Percentiles rank a stretch among this genome's conserved stretches.
phyloP scores from a whole-genome alignment of 768 basidiomycete species.

The Suillus subaureus region DNA sequence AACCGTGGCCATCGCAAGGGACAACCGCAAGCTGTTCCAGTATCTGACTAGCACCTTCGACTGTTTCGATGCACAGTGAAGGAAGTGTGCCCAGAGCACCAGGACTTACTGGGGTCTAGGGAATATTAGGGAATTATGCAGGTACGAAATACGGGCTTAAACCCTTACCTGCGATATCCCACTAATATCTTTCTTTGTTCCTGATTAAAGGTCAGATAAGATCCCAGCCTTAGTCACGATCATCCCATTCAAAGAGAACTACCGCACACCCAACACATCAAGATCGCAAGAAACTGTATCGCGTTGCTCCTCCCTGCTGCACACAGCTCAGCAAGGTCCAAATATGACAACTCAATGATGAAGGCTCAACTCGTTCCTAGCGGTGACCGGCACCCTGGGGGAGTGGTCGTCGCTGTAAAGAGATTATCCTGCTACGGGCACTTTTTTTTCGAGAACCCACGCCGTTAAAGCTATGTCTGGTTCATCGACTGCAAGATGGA shows the following conservation, averaged over 20 bases:
- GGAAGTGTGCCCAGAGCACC: slow-evolving; percentile 41
- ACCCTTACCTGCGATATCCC: slow-evolving; percentile 29
- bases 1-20: slow-evolving; percentile 30
- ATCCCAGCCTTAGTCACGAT: slow-evolving; percentile 18
- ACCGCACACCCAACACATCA: slow-evolving; percentile 69
- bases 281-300: slow-evolving; percentile 42
- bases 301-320: slow-evolving; percentile 32
- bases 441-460: slow-evolving; percentile 49
- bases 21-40: slow-evolving; percentile 39
- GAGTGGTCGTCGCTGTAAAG: slow-evolving; percentile 42
- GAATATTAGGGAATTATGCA: slow-evolving; percentile 42
- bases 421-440: slow-evolving; percentile 48
- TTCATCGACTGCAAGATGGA: slow-evolving; percentile 39
- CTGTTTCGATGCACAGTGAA: slow-evolving; percentile 11
- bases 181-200: slow-evolving; percentile 53
- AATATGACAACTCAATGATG: slow-evolving; percentile 40
- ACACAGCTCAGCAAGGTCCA: slow-evolving; percentile 40
- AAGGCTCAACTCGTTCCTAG: slow-evolving; percentile 31
- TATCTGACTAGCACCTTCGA: background rate
- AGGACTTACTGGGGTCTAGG: slow-evolving; percentile 37
- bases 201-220: slow-evolving; percentile 29
- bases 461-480: slow-evolving; percentile 39
- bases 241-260: slow-evolving; percentile 61
- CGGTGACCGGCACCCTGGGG: background rate
- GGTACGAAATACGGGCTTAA: slow-evolving; percentile 41